Base-by-base conservation (phyloP, 768 basidiomycete genomes). In the Naganishia friedmannii region DNA sequence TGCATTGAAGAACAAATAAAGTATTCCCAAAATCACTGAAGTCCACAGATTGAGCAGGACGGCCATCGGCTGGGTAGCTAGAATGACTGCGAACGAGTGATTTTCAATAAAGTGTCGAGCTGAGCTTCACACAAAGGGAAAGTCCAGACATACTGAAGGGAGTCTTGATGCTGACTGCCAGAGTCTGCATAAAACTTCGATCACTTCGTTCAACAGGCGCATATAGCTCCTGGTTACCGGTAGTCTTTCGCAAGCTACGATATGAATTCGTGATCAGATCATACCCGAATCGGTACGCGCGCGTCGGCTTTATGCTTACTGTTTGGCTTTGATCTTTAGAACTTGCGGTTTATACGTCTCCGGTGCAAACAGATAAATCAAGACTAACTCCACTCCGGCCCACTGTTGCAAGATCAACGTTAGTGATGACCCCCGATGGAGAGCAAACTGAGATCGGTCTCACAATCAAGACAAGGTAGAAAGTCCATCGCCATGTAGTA, bases 1-100 rank as follows among this genome's bases (percentile, higher is more conserved):
- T 0, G 86, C 88, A 82, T 89, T 88, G 72, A 83, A 85, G 42
- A 83, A 80, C 26, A 87, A 81, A 75, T 85, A 85, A 3, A 86
- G 78, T 56, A 84, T 83, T 3, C 83, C 84, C 12, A 86, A 80
- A 60, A 84, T 58, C 21, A 83, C 68, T 3, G 83, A 84, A 2
- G 78, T 88, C 91, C 90, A 92, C 17, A 85, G 77, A 77, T 90
- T 85, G 10, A 92, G 83, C 5, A 88, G 79, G 4, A 91, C 83
- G 0, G 88, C 88, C 90, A 92, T 92, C n/a, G 85, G 84, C 73
- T 93, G 89, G 58, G 83, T 85, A 0, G 86, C 51, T 5, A 90
- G 80, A 7, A 91, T 81, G 77, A 79, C 77, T 78, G 68, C 13
- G 10, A 8, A 48, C 3, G 8, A 31, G 1, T 1, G 1, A 10